Percentiles rank a stretch among this genome's conserved stretches.
Evolutionary conservation across 2,329 filamentous ascomycete genomes (phyloP).

Genomic region (Colletotrichum neosansevieriae): DNA sequence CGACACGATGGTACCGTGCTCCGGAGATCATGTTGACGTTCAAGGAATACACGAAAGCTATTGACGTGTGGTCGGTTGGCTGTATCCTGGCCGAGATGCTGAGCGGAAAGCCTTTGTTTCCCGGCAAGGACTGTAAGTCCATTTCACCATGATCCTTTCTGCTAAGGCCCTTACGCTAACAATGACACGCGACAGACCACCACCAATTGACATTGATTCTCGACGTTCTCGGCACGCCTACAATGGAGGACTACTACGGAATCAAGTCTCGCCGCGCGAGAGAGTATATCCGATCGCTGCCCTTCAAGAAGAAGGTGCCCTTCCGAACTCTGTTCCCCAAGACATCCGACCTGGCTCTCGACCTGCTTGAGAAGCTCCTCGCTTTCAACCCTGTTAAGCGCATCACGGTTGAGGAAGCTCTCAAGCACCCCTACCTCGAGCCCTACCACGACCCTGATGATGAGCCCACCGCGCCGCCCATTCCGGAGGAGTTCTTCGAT

Average conservation of each 20-base stretch:
- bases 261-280: slow-evolving; percentile 98
- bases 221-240: slow-evolving; percentile 96
- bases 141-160: background rate
- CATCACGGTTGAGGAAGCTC: slow-evolving; percentile 96
- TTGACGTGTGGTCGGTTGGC: slow-evolving; percentile 98
- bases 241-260: slow-evolving; percentile 99
- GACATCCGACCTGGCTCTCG: slow-evolving; percentile 96
- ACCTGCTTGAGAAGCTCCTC: slow-evolving; percentile 93
- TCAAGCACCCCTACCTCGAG: slow-evolving; percentile 98
- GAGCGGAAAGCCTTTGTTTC: slow-evolving; percentile 97
- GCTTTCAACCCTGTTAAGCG: slow-evolving; percentile 99
- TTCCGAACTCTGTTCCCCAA: slow-evolving; percentile 98
- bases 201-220: slow-evolving; percentile 97
- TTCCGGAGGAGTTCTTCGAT: slow-evolving; percentile 99
- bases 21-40: slow-evolving; percentile 99
- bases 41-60: slow-evolving; percentile 99
- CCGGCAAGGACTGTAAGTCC: slow-evolving; percentile 92
- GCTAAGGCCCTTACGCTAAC: background rate
- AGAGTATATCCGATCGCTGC: slow-evolving; percentile 97
- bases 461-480: slow-evolving; percentile 95
- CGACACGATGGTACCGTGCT: slow-evolving; percentile 98
- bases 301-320: slow-evolving; percentile 99
- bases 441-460: slow-evolving; percentile 99
- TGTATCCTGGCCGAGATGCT: slow-evolving; percentile 99
- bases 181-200: slow-evolving; percentile 73